Conservation (phyloP, 1,284 basidiomycete genomes). For the Exobasidium cylindrosporum region DNA sequence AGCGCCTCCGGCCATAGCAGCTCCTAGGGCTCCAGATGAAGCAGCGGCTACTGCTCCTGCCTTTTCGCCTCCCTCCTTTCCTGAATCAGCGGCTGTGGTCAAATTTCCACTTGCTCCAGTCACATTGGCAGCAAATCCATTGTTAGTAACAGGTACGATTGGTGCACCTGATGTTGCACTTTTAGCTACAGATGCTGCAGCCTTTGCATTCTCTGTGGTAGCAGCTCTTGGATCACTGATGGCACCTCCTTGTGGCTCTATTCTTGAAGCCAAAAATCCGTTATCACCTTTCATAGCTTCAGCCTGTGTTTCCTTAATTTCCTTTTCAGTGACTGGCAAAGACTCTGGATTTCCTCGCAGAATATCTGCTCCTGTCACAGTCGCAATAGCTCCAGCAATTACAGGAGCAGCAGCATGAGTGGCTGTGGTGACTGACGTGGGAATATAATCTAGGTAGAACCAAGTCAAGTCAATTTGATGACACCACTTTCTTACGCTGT, state of each 20-base stretch:
- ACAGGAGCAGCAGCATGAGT: slow-evolving; percentile 7
- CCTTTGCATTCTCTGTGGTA: not conserved
- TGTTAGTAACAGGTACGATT: not conserved
- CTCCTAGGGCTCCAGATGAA: not conserved
- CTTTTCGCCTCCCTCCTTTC: slow-evolving; percentile 11
- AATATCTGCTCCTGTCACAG: slow-evolving; percentile 12
- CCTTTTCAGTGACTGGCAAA: slow-evolving; percentile 1
- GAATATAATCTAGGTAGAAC: slow-evolving; percentile 2
- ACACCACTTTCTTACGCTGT: not conserved
- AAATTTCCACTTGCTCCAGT: not conserved
- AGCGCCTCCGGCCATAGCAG: not conserved
- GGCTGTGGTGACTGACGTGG: slow-evolving; percentile 5
- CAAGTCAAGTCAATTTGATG: not conserved
- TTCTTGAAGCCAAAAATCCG: not conserved
- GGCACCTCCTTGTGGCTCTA: slow-evolving; percentile 4
- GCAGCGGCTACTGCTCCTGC: slow-evolving; percentile 1
- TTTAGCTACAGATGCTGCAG: not conserved
- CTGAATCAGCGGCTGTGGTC: slow-evolving; percentile 9
- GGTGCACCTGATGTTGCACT: slow-evolving; percentile 1
- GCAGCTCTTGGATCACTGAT: not conserved
- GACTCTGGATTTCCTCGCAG: slow-evolving; percentile 9
- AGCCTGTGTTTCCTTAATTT: not conserved
- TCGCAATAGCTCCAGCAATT: slow-evolving; percentile 4
- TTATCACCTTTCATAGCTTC: slow-evolving; percentile 7
- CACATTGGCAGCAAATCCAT: slow-evolving; percentile 12